Evolutionary conservation across 345 rosid species (phyloP), one percentile per base, ranked within the genome.

Genomic region (Crucihimalaya himalaica): DNA sequence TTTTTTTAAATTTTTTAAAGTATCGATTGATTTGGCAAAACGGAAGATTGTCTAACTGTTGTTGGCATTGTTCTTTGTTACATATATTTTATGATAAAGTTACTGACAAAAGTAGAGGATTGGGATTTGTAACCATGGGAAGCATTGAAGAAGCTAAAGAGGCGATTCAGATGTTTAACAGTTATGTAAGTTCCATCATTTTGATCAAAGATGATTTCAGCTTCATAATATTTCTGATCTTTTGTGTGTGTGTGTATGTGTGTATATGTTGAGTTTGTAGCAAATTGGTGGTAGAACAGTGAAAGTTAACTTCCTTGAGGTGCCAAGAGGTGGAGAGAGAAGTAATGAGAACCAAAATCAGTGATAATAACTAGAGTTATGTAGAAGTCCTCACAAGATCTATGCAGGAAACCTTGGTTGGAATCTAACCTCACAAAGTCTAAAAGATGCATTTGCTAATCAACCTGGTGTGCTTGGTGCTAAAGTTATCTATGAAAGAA

Each of bases 21-120:
- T 64, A 32, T 48, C 19, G 6, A 21, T 52, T 53, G 61, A 52
- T 58, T 55, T 8, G 16, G 16, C 2, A 34, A 5, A 20, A 6
- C 18, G 28, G 35, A 14, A 11, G 35, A 23, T n/a, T n/a, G n/a
- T n/a, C n/a, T 54, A 6, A 5, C 9, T n/a, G n/a, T n/a, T 19
- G 29, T 4, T 52, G 8, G 31, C 25, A 18, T 46, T 50, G 28
- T 16, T 35, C 42, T 35, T 23, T 61, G 34, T 25, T 59, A 25
- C 64, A 95, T 97, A 83, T 89, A 77, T 92, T 92, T 7, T 85
- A 87, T 55, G 88, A 89, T 82, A 82, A 90, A 75, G 89, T 84
- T 8, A 91, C 92, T 4, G 97, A 90, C 67, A 87, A 97, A 85
- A 95, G 99, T 89, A 89, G 99, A 71, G 99, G 97, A 6, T 95